Conservation (phyloP, 148 eudicot genomes). For the Drosera capensis region DNA sequence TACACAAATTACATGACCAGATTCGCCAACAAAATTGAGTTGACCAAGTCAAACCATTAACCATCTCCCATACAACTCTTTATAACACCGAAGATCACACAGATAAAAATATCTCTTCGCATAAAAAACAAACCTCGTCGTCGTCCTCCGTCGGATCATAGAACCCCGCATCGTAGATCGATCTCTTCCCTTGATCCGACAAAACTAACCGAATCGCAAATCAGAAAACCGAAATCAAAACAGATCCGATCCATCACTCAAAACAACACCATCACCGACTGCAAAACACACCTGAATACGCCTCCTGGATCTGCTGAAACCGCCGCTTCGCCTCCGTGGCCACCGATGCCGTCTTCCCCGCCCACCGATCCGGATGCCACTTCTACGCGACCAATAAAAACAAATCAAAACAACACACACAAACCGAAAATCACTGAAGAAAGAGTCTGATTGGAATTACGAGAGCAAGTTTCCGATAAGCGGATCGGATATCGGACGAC, state of each 20-base stretch:
- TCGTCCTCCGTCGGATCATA: conserved; percentile 64
- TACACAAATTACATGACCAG: too few species aligned
- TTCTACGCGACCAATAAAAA: conserved; percentile 19
- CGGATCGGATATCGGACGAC: conserved; percentile 54
- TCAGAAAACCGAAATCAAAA: not conserved
- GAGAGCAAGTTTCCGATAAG: conserved; percentile 89
- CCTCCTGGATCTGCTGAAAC: conserved; percentile 93
- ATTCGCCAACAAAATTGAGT: too few species aligned
- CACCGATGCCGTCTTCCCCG: conserved; percentile 28
- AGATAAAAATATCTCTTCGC: not conserved
- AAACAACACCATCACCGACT: too few species aligned
- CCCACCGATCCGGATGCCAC: conserved; percentile 87
- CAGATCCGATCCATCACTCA: too few species aligned
- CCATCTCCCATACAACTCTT: too few species aligned
- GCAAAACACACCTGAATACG: conserved; percentile 81
- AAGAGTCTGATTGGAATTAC: conserved; percentile 16
- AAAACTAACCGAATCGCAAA: conserved; percentile 62
- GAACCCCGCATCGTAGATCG: conserved; percentile 83
- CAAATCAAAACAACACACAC: not conserved
- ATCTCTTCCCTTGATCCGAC: conserved; percentile 62
- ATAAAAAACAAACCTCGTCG: conserved; percentile 41
- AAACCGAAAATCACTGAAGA: not conserved
- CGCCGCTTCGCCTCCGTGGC: conserved; percentile 58
- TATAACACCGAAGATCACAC: not conserved
- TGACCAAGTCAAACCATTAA: too few species aligned